phyloP scores from a whole-genome alignment of 257 asterid species.

The Gynochthodes officinalis region DNA sequence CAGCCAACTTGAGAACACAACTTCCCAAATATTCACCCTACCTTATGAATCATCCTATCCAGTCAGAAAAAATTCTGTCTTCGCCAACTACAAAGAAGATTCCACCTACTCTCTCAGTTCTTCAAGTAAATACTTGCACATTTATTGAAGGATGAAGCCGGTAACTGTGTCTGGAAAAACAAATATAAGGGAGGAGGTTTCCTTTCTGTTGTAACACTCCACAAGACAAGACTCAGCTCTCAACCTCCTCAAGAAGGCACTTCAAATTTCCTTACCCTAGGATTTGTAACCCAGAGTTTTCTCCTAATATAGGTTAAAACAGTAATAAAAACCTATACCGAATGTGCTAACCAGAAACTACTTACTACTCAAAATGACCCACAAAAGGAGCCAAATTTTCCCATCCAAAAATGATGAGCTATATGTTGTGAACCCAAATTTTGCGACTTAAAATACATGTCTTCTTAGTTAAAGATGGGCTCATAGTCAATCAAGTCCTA shows the following conservation, averaged over 20 bases:
- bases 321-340: neutral
- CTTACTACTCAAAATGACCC: neutral
- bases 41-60: no score
- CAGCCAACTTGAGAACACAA: no score
- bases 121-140: neutral
- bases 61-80: no score
- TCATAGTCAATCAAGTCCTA: neutral
- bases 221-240: neutral
- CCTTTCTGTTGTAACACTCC: neutral
- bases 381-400: neutral
- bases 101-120: neutral
- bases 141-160: neutral
- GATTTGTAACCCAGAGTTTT: neutral
- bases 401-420: neutral
- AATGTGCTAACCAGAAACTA: neutral
- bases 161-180: neutral
- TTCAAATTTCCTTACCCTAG: neutral
- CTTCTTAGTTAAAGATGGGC: neutral
- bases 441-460: neutral
- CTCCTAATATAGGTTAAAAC: neutral
- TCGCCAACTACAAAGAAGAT: neutral
- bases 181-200: neutral
- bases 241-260: neutral
- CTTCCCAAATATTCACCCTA: no score
- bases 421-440: no score